Percentiles rank a stretch among this genome's conserved stretches.
Conservation (phyloP, 1,139 yeast genomes). For the Pichia sp. region DNA sequence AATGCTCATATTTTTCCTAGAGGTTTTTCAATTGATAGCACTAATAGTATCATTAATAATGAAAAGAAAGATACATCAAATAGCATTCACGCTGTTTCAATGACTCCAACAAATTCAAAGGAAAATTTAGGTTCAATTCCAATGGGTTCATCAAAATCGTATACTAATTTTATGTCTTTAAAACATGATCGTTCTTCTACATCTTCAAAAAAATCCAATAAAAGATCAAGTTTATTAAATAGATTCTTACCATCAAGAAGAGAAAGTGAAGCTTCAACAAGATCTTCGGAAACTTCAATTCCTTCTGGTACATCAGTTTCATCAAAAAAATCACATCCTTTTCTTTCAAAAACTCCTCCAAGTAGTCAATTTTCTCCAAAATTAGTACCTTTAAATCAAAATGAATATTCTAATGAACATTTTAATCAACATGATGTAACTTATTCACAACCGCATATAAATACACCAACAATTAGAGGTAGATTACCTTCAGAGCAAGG, state of each 20-base stretch:
- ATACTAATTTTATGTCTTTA: constrained; percentile 9
- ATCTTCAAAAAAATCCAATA: constrained; percentile 16
- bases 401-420: background rate
- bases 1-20: background rate
- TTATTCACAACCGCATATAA: background rate
- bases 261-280: constrained; percentile 20
- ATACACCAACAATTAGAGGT: constrained; percentile 1
- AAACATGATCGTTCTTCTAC: constrained; percentile 4
- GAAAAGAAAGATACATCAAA: background rate
- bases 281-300: background rate
- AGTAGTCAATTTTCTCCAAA: background rate
- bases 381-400: background rate
- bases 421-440: background rate
- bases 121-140: background rate
- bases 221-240: constrained; percentile 22
- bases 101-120: background rate
- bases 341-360: background rate
- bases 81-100: too few relatives aligned
- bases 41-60: background rate
- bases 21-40: background rate
- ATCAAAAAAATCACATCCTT: constrained; percentile 11
- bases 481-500: constrained; percentile 5
- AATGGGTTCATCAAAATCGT: constrained; percentile 6
- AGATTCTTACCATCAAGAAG: constrained; percentile 25
- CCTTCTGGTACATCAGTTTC: constrained; percentile 10